Conservation (phyloP, 306 rosid species). For the Lotus japonicus region DNA sequence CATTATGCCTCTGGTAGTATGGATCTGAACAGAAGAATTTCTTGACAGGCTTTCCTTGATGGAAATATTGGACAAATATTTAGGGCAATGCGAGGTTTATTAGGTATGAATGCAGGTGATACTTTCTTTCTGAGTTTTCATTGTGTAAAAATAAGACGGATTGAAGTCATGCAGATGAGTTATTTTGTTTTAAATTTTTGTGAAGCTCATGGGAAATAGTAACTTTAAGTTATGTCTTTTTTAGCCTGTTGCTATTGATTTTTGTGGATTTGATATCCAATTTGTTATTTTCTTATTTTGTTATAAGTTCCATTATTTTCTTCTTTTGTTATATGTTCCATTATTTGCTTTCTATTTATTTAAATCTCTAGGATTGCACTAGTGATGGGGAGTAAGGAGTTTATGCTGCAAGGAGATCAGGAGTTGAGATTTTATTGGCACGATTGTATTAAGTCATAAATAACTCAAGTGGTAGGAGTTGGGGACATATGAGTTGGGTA, state of each 20-base stretch:
- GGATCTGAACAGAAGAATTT: conserved; percentile 1
- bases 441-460: too few relatives aligned
- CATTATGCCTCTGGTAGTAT: neutral
- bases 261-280: neutral
- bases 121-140: neutral
- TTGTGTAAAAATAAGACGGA: conserved; percentile 14
- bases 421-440: too few relatives aligned
- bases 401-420: too few relatives aligned
- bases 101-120: conserved; percentile 12
- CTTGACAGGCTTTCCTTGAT: neutral
- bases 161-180: conserved; percentile 11
- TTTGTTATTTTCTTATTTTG: neutral
- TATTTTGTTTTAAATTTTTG: neutral
- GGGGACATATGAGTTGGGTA: too few relatives aligned
- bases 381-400: too few relatives aligned
- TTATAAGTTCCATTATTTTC: neutral
- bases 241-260: neutral
- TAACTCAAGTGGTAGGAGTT: too few relatives aligned
- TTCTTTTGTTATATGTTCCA: neutral
- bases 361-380: neutral
- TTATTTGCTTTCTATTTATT: neutral
- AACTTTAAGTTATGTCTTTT: neutral
- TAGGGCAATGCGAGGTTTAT: neutral
- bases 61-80: neutral
- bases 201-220: conserved; percentile 3